Evolutionary conservation across 139 green algal species (phyloP), one percentile per base, ranked within the genome.

Genomic region (Auxenochlorella pyrenoidosa): DNA sequence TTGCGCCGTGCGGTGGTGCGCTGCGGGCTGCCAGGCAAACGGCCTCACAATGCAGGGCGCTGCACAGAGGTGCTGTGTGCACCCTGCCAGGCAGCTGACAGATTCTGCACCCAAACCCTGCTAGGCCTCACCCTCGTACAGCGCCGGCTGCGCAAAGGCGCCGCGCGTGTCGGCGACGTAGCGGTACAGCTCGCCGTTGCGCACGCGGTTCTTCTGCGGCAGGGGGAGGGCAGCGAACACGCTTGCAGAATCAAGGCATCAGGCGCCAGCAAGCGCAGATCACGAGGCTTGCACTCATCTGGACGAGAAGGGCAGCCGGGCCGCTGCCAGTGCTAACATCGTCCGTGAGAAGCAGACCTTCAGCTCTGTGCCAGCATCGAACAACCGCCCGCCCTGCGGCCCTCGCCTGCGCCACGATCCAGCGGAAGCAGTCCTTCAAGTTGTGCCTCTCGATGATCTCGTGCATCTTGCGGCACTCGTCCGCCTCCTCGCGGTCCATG

Each of bases 141-240:
- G 86, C 22, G 93, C 92, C 12, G 94, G 94, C 91, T 97, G 94
- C 34, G 96, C 94, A 89, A 98, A 98, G 0, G 94, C 94, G 71
- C 95, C 95, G 13, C 88, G 72, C 28, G 73, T 95, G 90, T 98
- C 95, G 28, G 94, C 95, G 28, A 96, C 90, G 77, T 91, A 92
- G 36, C 94, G 83, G 89, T 96, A 96, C 82, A 96, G 88, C 89
- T 96, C 94, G 30, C 95, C 95, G 72, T 96, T 97, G 66, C 70
- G 76, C 70, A 96, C 90, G 16, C 85, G 90, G 86, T 96, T 92
- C 87, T 97, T 97, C 89, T 96, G 94, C 43, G 89, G 90, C 24
- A 90, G 22, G 94, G 87, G 19, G 95, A 81, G 26, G 86, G 41
- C 32, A 90, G n/a, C n/a, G n/a, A n/a, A n/a, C n/a, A n/a, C n/a